Percentiles rank a stretch among this genome's conserved stretches.
phyloP scores from a whole-genome alignment of 2,329 filamentous ascomycete species.

The Ophiostoma montium region DNA sequence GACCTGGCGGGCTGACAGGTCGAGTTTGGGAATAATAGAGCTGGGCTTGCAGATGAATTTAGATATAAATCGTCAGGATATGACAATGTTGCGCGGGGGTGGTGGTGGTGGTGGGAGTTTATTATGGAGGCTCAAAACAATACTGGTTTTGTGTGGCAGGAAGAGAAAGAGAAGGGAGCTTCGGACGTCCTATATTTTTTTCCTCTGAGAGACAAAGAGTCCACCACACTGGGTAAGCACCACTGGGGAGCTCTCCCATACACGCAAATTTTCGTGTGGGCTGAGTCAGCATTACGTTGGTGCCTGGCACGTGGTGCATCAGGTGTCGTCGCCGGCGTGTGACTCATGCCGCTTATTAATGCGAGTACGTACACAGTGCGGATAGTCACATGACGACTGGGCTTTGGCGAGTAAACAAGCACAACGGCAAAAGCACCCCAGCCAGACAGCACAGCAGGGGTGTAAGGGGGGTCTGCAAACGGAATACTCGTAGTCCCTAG shows the following conservation, averaged over 20 bases:
- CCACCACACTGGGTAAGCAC: constrained; percentile 2
- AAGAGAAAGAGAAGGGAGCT: not conserved
- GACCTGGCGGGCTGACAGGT: too few species aligned
- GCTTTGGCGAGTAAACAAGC: too few species aligned
- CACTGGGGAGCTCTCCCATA: constrained; percentile 12
- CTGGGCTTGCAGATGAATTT: not conserved
- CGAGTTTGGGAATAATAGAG: not conserved
- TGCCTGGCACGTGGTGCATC: constrained; percentile 8
- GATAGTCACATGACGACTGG: not conserved
- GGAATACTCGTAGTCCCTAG: too few species aligned
- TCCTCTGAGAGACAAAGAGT: not conserved
- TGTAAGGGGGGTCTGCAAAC: too few species aligned
- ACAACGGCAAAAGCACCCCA: too few species aligned
- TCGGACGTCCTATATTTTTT: constrained; percentile 10
- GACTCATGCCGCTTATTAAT: not conserved
- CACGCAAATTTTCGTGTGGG: constrained; percentile 8
- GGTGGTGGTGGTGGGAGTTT: not conserved
- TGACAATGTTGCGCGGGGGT: not conserved
- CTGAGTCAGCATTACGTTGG: constrained; percentile 1
- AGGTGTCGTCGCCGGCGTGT: not conserved
- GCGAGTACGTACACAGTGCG: too few species aligned
- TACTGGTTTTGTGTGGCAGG: constrained; percentile 5
- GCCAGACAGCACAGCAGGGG: too few species aligned
- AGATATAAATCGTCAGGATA: not conserved
- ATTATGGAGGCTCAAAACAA: not conserved